Base-by-base conservation (phyloP, 768 basidiomycete genomes). In the Plicaturopsis crispa region DNA sequence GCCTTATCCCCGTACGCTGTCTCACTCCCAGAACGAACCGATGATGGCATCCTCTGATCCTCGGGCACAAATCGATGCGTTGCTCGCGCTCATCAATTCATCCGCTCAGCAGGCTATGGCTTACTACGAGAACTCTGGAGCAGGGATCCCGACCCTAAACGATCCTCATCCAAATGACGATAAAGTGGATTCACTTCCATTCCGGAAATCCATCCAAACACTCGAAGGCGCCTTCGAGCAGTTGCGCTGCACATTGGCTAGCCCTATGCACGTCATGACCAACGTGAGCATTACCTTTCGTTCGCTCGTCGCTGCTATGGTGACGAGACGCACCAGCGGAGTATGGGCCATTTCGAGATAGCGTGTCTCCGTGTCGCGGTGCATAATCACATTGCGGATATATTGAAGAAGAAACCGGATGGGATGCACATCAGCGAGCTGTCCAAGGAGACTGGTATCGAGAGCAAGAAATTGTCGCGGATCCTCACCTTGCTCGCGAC, bases 401-500 rank as follows among this genome's bases (percentile, higher is more conserved):
- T 57, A 16, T 56, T 72, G 17, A 41, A 51, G 6, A 52, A 56
- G n/a, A 47, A 53, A 14, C 60, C 64, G 1, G 47, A 58, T 3
- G 69, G 69, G 1, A 40, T 65, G 40, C 59, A 59, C 33, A 54
- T 65, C 8, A 31, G 46, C 4, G 62, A 65, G 4, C 41, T 70
- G 1, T 50, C 51, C 11, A 23, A 43, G 14, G 48, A 49, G 30
- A 44, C 62, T 2, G 55, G 61, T 4, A 41, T 68, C 6, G 53
- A 68, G 14, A 41, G 45, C 6, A 51, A 42, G 19, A 72, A 69
- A 39, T 50, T 70, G 2, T 55, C 53, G 1, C 56, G 67, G 2
- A 54, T 69, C 22, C 39, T 72, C 33, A 60, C 67, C 3, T 43
- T 59, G 3, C 56, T 72, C 4, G 60, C 64, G 11, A 55, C 63